Base-by-base conservation (phyloP, 768 basidiomycete species). In the Mrakia gelida region DNA sequence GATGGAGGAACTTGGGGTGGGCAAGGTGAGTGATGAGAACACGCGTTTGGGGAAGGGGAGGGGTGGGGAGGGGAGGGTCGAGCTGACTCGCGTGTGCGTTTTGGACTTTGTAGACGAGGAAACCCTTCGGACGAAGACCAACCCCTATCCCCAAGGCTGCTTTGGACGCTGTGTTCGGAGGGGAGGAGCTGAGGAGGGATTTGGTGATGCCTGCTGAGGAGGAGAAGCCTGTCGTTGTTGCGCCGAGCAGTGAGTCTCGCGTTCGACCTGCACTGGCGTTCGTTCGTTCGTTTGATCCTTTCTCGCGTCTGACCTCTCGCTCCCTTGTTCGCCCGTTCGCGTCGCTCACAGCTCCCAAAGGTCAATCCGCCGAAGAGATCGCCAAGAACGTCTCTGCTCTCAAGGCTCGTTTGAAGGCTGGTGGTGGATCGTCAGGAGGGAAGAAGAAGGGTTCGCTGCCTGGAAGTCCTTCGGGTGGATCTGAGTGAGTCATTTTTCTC, bases 311-410 rank as follows among this genome's bases (percentile, higher is more conserved):
- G 59, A n/a, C 38, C 41, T 26, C 13, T n/a, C n/a, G n/a, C n/a
- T n/a, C n/a, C n/a, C n/a, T n/a, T n/a, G n/a, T 21, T 38, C 26
- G 41, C 5, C n/a, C 18, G 18, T 7, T 26, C 23, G 16, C 15
- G 16, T 26, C 9, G 18, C 26, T 23, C 21, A 9, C 77, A 90
- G 88, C 85, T 65, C 89, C 88, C 1, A 85, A 87, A 3, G 85
- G 87, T 79, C 87, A 88, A 61, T 93, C 95, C 80, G 94, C 93
- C 77, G 92, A 96, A 82, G 90, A 94, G 81, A 98, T 98, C 79
- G 90, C 95, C 5, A 88, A 92, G 80, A 97, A 95, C 82, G 92
- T 97, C 1, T 91, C 94, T 81, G 93, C 92, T 0, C 87, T 99
- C 75, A 97, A 95, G 84, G 91, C 88, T 73, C 88, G 93, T 45